Conservation (phyloP, 768 basidiomycete genomes). For the Lactarius sp. region DNA sequence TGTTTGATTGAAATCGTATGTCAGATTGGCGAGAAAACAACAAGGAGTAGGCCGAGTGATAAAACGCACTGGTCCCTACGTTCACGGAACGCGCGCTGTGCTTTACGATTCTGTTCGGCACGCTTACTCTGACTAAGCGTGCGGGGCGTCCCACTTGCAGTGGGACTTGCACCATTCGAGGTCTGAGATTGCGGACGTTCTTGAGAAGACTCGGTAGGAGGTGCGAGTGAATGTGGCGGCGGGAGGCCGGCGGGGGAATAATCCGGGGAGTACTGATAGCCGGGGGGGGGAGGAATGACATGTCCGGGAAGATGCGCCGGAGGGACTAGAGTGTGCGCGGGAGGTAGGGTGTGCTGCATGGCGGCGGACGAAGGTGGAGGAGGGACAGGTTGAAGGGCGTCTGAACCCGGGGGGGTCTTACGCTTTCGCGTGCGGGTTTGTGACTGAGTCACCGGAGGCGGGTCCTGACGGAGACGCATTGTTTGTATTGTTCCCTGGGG, state of each 20-base stretch:
- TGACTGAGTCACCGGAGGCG: constrained; percentile 34
- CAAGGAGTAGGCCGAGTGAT: neutral
- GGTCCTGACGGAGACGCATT: constrained; percentile 66
- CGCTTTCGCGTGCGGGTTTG: constrained; percentile 56
- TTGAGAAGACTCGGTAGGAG: constrained; percentile 3
- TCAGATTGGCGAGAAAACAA: neutral
- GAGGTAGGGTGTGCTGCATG: constrained; percentile 31
- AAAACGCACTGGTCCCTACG: constrained; percentile 77
- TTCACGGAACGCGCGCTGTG: constrained; percentile 87
- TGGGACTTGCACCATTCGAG: constrained; percentile 13
- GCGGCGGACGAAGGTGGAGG: constrained; percentile 40
- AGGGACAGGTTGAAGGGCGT: constrained; percentile 32
- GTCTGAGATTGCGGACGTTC: constrained; percentile 24
- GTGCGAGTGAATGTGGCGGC: constrained; percentile 17
- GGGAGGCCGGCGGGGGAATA: constrained; percentile 21
- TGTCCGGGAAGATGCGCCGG: constrained; percentile 28
- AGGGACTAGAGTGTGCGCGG: constrained; percentile 28
- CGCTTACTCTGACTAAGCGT: constrained; percentile 76
- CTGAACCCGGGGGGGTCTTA: constrained; percentile 52
- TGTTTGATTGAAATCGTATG: constrained; percentile 30
- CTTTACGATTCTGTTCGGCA: constrained; percentile 92
- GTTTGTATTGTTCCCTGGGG: constrained; percentile 30
- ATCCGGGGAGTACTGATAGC: constrained; percentile 34
- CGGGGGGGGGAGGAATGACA: constrained; percentile 27
- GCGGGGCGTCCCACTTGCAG: constrained; percentile 37